Evolutionary conservation across 345 rosid genomes (phyloP), one percentile per base, ranked within the genome.

Genomic region (Mangifera indica): DNA sequence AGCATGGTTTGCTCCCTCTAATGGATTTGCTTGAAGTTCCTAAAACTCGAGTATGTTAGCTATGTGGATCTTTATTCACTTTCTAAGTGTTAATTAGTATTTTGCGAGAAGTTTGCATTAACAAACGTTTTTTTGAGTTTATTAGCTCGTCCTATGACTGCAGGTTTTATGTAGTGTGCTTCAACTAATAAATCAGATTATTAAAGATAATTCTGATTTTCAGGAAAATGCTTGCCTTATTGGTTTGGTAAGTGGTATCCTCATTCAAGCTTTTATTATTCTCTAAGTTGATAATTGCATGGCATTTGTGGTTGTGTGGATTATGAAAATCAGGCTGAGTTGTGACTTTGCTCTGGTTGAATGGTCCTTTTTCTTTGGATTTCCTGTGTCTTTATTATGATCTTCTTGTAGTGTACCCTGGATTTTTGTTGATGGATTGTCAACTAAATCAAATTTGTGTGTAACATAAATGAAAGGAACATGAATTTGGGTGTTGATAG

Each of bases 201-300:
- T 91, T 18, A 92, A 87, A 82, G 97, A 95, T 74, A 93, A 89
- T 74, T 78, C 91, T 5, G 97, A 88, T 70, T 87, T 93, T 79
- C 94, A 84, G 87, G 96, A 95, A 87, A 93, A 95, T 82, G 99
- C 99, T 74, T 95, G 99, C 82, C 98, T 95, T 79, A 91, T 95
- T 76, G 98, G 98, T 77, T 77, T 90, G 67, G 93, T 88, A 80
- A 84, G 93, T 76, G 24, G 59, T 70, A 70, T 42, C 52, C 74
- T 72, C 40, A 49, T 67, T 53, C 71, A 12, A 44, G 44, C 61
- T 74, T n/a, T 45, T 56, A 76, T 61, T 20, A 29, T 76, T 72
- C 37, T 69, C 37, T 46, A 46, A 63, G 29, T 65, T 52, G 52
- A 64, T 46, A 49, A 45, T 63, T 34, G 53, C 22, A 5, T 34